Evolutionary conservation across 768 basidiomycete genomes (phyloP), one percentile per base, ranked within the genome.

Genomic region (Collybia mongolica): DNA sequence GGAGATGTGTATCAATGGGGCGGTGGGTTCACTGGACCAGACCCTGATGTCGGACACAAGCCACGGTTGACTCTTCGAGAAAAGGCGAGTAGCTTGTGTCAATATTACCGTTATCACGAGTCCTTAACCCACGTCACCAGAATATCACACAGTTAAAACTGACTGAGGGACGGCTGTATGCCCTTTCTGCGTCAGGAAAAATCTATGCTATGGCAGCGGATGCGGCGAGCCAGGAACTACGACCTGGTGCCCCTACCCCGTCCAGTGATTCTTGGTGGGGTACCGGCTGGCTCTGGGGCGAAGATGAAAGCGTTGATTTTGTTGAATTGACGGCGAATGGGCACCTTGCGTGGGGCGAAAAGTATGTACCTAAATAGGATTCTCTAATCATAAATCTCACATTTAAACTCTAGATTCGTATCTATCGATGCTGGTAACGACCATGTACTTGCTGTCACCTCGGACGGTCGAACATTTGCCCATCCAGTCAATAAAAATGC

Each of bases 1-100:
- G 92, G 91, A 20, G 85, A 94, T 57, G 84, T 91, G 2, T 88
- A 90, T 59, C 89, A 92, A 57, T 93, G 90, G 90, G 90, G 90
- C 0, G 73, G 76, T 37, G 84, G 79, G 0, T 88, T 83, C 65
- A 76, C 75, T 54, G 73, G 73, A 14, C 54, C 65, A 3, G 55
- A 65, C 14, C 44, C 65, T 40, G 50, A 65, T 22, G 54, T 62
- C 26, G 54, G 54, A 5, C 55, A 58, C 20, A 55, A 53, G 23
- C 86, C 86, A 5, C 75, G 68, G 23, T 65, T 75, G 39, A 86
- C 86, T 0, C 62, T 90, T 41, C 75, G 73, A 48, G 86, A 82
- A 51, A 88, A 88, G 73, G 89, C 85, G 55, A 18, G 72, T 53
- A 19, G 17, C 20, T 38, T 24, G 32, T n/a, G 42, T 22, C 8